These are phyloP conservation scores for Alternaria gansuensis DNA, from an alignment of 2,329 filamentous ascomycete genomes.

Conservation along the genomic window DNA sequence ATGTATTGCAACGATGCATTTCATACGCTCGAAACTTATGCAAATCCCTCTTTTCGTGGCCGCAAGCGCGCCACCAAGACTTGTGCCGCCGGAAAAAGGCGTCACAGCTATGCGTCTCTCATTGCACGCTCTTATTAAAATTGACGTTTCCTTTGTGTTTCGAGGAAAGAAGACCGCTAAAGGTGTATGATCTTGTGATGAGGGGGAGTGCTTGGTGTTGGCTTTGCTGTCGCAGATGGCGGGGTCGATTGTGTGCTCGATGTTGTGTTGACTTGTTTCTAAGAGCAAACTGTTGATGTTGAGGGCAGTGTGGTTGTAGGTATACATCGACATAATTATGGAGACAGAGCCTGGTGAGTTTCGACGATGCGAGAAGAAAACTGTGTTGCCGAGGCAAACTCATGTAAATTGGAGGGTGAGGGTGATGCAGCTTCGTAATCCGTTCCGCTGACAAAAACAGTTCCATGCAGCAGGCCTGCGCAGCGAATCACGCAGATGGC, in stretches of 20 bases:
- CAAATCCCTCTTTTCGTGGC: slow-evolving; percentile 82
- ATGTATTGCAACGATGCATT: slow-evolving; percentile 81
- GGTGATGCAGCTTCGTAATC: neutral
- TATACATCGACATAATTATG: slow-evolving; percentile 9
- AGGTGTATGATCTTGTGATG: slow-evolving; percentile 47
- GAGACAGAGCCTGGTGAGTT: neutral
- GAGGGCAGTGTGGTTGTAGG: slow-evolving; percentile 25
- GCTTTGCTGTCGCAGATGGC: slow-evolving; percentile 28
- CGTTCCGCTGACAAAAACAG: neutral
- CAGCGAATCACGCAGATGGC: neutral
- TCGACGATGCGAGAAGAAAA: neutral
- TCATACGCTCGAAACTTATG: slow-evolving; percentile 84
- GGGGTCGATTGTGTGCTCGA: slow-evolving; percentile 24
- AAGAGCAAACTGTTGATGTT: slow-evolving; percentile 23
- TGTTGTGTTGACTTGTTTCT: neutral
- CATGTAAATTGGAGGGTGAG: neutral
- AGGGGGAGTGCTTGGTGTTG: slow-evolving; percentile 37
- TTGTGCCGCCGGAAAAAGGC: slow-evolving; percentile 84
- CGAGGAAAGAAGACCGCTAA: slow-evolving; percentile 74
- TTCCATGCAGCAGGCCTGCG: neutral
- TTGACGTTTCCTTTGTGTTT: slow-evolving; percentile 79
- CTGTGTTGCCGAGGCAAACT: neutral
- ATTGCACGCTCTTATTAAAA: slow-evolving; percentile 85
- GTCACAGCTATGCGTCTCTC: slow-evolving; percentile 81
- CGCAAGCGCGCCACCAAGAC: slow-evolving; percentile 85